phyloP scores from a whole-genome alignment of 805 yeast genomes.

The Lachancea sp. region DNA sequence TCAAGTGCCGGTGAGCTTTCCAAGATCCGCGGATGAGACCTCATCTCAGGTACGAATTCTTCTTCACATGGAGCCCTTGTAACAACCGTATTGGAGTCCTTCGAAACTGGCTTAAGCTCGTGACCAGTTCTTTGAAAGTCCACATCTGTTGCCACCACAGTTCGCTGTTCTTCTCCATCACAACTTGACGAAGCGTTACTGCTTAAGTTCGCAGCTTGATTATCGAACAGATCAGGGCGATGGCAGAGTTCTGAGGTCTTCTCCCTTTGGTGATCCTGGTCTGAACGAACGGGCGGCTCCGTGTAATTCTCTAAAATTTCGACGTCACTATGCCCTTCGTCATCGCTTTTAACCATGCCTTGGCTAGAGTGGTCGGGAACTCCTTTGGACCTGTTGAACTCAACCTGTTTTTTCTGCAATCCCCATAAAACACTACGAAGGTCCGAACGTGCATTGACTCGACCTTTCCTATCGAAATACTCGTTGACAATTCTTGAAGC shows the following conservation, averaged over 20 bases:
- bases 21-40: not conserved
- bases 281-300: not conserved
- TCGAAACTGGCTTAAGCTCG: too few species aligned
- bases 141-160: too few species aligned
- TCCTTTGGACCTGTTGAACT: conserved; percentile 69
- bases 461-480: conserved; percentile 25
- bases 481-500: conserved; percentile 19
- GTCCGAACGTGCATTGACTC: conserved; percentile 23
- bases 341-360: conserved; percentile 5
- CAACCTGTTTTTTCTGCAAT: conserved; percentile 20
- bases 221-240: too few species aligned
- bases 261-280: not conserved
- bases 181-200: too few species aligned
- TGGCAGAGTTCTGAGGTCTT: too few species aligned
- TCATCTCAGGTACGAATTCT: not conserved
- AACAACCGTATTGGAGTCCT: too few species aligned
- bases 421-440: conserved; percentile 22
- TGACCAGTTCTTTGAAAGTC: too few species aligned
- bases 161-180: too few species aligned
- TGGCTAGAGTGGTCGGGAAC: conserved; percentile 57
- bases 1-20: not conserved
- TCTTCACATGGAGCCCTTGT: not conserved
- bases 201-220: too few species aligned
- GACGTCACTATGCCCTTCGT: conserved; percentile 25
- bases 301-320: conserved; percentile 27